Percentiles rank a stretch among this genome's conserved stretches.
Evolutionary conservation across 225 moss, liverwort and hornwort genomes (phyloP).

Genomic region (Neckera pumila): DNA sequence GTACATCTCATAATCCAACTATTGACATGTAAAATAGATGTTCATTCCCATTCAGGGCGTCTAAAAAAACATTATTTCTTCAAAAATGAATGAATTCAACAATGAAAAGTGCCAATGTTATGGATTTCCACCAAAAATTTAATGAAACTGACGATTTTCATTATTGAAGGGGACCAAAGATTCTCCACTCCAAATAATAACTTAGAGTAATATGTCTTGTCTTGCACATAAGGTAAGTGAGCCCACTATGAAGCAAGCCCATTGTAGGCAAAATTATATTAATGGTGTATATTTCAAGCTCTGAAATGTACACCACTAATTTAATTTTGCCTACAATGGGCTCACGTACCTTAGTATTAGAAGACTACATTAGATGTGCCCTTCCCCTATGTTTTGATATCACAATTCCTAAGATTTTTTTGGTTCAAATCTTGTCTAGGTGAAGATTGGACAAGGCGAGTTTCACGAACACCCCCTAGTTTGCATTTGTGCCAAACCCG

Average conservation of each 20-base stretch:
- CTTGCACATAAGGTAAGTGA: not conserved
- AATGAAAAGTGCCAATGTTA: not conserved
- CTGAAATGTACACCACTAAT: too few species aligned
- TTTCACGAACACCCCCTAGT: slow-evolving; percentile 69
- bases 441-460: slow-evolving; percentile 46
- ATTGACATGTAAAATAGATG: too few species aligned
- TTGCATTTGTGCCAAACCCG: slow-evolving; percentile 57
- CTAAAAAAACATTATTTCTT: not conserved
- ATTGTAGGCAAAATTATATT: too few species aligned
- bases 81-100: not conserved
- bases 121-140: not conserved
- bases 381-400: not conserved
- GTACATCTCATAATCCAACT: not conserved
- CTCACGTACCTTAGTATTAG: not conserved
- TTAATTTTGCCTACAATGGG: too few species aligned
- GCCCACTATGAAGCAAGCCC: too few species aligned
- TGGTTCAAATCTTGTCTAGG: not conserved
- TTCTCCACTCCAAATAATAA: not conserved
- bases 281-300: too few species aligned
- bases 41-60: not conserved
- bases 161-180: not conserved
- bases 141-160: not conserved
- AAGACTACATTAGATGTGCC: too few species aligned
- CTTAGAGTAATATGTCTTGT: not conserved
- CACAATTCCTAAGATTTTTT: not conserved